Evolutionary conservation across 2,329 filamentous ascomycete genomes (phyloP), one percentile per base, ranked within the genome.

Genomic region (Cladophialophora psammophila): DNA sequence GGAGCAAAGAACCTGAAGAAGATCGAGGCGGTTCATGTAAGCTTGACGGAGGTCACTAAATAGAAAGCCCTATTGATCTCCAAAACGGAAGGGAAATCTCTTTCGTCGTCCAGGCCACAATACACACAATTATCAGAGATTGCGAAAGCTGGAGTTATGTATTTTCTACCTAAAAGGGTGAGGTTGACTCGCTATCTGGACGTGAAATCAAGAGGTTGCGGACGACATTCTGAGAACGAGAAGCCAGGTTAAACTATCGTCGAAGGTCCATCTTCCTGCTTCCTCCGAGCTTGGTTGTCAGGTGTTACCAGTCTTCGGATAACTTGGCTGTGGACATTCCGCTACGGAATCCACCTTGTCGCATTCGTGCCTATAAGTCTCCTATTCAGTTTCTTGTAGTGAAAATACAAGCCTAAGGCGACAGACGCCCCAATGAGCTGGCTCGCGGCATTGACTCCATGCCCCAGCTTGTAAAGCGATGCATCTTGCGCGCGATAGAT

Each of bases 391-490:
- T 80, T 76, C 1, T 81, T 82, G 70, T 90, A 90, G 71, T 85
- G 88, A 15, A 84, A 34, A 60, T 87, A 80, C 69, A 91, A 73
- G 3, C 81, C 78, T 5, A 87, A 73, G 65, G 86, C 84, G 1
- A 86, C 86, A 0, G 79, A 81, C 1, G 84, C 81, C 0, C 89
- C 87, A 67, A 89, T 84, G 12, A 90, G 79, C 48, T 90, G 73
- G 71, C 90, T 76, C 10, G 79, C 87, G 2, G 86, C 87, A 74
- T 90, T 90, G 4, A 84, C 85, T 86, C 87, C 90, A 74, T 91
- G 89, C 0, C 90, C 90, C 0, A 88, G 91, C 0, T 88, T 88
- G 74, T 90, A 91, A 0, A 89, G 89, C 7, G 68, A 66, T 12
- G 52, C 48, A 40, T 70, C 68, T 54, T 66, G 66, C 7, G 63